Evolutionary conservation across 2,329 filamentous ascomycete genomes (phyloP), one percentile per base, ranked within the genome.

Genomic region (Berkeleyomyces rouxiae): DNA sequence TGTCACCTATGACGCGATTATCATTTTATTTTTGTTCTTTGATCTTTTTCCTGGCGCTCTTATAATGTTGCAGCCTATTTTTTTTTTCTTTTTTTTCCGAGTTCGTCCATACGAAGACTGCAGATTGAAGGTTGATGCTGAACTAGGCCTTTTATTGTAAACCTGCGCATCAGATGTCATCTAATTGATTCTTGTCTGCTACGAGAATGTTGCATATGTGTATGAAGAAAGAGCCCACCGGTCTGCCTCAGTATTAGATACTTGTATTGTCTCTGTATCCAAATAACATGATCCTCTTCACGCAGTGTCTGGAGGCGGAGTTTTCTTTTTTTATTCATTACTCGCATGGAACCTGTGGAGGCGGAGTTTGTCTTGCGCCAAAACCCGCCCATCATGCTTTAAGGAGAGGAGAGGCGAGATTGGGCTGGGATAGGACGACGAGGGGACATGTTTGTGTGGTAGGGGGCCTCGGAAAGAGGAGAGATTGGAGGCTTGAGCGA

Each of bases 41-140:
- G 23, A 42, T 58, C 58, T 58, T 62, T 62, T 51, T 58, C 46
- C 33, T 39, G 39, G 39, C 40, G 44, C 39, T 61, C 36, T 59
- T 59, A 13, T 47, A 6, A 36, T 55, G 13, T 59, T 39, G 58
- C 0, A 44, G 23, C 23, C 23, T 6, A 36, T 59, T 11, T 59
- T n/a, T 59, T 3, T 47, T 11, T 37, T 37, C 37, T n/a, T 59
- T 16, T 39, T 47, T n/a, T 7, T 16, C 9, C 36, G 4, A 10
- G 10, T n/a, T 7, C 36, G 16, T 55, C 10, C 10, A 36, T 10
- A 10, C 42, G n/a, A 43, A 9, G n/a, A 43, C 3, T 11, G 42
- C 42, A 9, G 42, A 11, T 9, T 1, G 4, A 4, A 9, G 47
- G n/a, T 51, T 23, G n/a, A 13, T 10, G 47, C 42, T 10, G 3